These are phyloP conservation scores for Colletotrichum salicis DNA, from an alignment of 2,329 filamentous ascomycete genomes.

Conservation along the genomic window DNA sequence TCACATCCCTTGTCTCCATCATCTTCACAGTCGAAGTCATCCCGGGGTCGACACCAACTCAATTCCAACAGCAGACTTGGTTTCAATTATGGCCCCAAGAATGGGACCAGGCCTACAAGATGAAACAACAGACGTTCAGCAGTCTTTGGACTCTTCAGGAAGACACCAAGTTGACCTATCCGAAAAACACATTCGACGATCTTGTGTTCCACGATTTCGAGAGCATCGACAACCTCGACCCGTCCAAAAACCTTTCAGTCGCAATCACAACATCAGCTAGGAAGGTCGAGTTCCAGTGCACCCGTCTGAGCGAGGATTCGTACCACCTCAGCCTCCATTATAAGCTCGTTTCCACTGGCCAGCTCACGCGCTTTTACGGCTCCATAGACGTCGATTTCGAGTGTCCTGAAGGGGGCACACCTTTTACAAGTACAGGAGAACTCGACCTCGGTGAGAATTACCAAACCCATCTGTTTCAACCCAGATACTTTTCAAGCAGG, in stretches of 20 bases:
- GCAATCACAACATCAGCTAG: constrained; percentile 4
- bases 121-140: neutral
- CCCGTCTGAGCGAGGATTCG: neutral
- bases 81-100: neutral
- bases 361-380: too few relatives aligned
- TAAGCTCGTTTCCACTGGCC: neutral
- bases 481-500: too few relatives aligned
- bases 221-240: neutral
- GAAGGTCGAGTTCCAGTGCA: neutral
- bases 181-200: constrained; percentile 11
- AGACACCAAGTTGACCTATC: constrained; percentile 9
- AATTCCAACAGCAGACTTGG: constrained; percentile 4
- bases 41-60: neutral
- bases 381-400: too few relatives aligned
- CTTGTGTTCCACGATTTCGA: constrained; percentile 5
- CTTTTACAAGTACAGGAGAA: too few relatives aligned
- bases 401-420: too few relatives aligned
- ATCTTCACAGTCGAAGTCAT: constrained; percentile 5
- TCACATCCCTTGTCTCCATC: constrained; percentile 13
- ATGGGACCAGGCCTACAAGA: neutral
- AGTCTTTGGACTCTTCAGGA: neutral
- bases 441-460: too few relatives aligned
- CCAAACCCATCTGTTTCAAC: too few relatives aligned
- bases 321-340: neutral
- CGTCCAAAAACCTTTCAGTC: neutral